These are phyloP conservation scores for Solanum dulcamara DNA, from an alignment of 257 asterid species.

Conservation along the genomic window DNA sequence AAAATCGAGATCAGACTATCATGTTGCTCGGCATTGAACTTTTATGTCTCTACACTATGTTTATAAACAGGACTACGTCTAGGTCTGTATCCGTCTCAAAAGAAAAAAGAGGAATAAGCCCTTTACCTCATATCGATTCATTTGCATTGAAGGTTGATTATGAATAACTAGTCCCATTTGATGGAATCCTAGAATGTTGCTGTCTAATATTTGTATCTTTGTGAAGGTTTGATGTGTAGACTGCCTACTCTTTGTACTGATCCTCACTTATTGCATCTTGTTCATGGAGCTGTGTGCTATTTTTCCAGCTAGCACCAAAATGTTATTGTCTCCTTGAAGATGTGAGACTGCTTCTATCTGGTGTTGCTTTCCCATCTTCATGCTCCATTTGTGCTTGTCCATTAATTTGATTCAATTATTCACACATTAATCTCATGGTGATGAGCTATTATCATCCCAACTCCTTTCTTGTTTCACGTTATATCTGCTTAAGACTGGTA, in stretches of 20 bases:
- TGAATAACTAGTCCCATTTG: not conserved
- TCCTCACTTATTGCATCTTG: not conserved
- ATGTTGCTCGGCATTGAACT: slow-evolving; percentile 10
- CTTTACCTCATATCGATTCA: not conserved
- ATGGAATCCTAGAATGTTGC: not conserved
- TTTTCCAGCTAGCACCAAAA: not conserved
- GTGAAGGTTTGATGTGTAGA: not conserved
- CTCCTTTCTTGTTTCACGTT: slow-evolving; percentile 22
- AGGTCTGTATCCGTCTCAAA: not conserved
- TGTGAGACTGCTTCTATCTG: not conserved
- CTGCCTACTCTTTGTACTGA: not conserved
- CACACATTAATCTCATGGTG: slow-evolving; percentile 8
- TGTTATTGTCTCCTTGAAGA: not conserved
- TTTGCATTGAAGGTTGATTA: not conserved
- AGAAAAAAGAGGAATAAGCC: not conserved
- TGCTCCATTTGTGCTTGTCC: not conserved
- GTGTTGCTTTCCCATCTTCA: not conserved
- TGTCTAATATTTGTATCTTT: not conserved
- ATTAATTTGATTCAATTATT: not conserved
- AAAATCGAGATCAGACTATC: not conserved
- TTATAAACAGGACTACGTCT: slow-evolving; percentile 29
- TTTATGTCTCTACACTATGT: slow-evolving; percentile 21
- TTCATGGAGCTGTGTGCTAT: not conserved
- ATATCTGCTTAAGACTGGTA: slow-evolving; percentile 67
- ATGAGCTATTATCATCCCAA: slow-evolving; percentile 44